Evolutionary conservation across 768 basidiomycete genomes (phyloP).

Genomic region (Arthromyces matolae): DNA sequence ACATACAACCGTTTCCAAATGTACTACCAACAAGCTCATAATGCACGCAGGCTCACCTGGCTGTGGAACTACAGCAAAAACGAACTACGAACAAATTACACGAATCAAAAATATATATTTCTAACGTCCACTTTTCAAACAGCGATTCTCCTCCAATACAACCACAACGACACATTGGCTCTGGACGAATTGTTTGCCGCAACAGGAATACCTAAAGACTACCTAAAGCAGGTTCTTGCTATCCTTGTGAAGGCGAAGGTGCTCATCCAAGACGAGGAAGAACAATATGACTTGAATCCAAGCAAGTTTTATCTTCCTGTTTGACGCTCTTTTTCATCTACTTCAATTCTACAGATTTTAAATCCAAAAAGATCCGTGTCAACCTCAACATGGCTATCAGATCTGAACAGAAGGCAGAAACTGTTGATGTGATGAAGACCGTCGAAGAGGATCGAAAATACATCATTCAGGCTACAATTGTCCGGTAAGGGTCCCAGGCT

Average conservation of each 20-base stretch:
- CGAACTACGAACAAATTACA: conserved; percentile 90
- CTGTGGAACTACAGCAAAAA: conserved; percentile 98
- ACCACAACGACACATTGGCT: conserved; percentile 80
- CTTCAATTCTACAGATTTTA: conserved; percentile 56
- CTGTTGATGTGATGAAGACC: conserved; percentile 84
- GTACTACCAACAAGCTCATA: conserved; percentile 88
- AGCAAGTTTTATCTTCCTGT: conserved; percentile 30
- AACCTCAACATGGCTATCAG: conserved; percentile 91
- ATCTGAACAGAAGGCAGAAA: conserved; percentile 90
- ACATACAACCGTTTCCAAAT: conserved; percentile 89
- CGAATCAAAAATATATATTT: conserved; percentile 92
- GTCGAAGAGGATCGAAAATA: conserved; percentile 98
- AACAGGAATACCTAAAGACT: conserved; percentile 78
- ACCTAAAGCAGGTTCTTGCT: conserved; percentile 65
- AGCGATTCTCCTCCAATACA: conserved; percentile 93
- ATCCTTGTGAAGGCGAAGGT: conserved; percentile 87
- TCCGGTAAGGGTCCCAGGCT: conserved; percentile 47
- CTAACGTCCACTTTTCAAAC: conserved; percentile 95
- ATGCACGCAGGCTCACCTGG: conserved; percentile 95
- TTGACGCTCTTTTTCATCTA: neutral
- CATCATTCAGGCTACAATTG: conserved; percentile 92
- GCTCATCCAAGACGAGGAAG: conserved; percentile 81
- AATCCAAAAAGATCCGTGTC: conserved; percentile 90
- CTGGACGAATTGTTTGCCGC: conserved; percentile 75
- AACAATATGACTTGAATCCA: conserved; percentile 91